phyloP scores from a whole-genome alignment of 495 filamentous ascomycete genomes.

The Penicillium argentinense region DNA sequence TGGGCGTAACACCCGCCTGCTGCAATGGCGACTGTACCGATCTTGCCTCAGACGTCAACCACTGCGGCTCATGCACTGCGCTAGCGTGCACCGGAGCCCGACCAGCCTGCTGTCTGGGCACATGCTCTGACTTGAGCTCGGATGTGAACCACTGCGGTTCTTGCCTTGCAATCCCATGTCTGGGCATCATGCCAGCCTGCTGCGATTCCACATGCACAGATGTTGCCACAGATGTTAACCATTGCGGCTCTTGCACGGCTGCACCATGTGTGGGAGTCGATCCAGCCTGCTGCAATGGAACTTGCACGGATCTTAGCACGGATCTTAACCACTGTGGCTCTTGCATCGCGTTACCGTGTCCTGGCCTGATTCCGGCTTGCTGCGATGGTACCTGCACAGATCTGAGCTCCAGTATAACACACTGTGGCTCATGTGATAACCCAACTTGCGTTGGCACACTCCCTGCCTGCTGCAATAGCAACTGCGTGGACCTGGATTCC shows the following conservation, averaged over 20 bases:
- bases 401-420: conserved; percentile 2
- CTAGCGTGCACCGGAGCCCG: not conserved
- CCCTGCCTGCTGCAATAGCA: conserved; percentile 15
- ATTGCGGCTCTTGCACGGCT: conserved; percentile 9
- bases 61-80: conserved; percentile 8
- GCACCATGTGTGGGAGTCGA: conserved; percentile 2
- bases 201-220: conserved; percentile 11
- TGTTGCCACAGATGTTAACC: conserved; percentile 1
- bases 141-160: conserved; percentile 12
- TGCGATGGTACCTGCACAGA: conserved; percentile 15
- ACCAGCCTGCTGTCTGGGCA: conserved; percentile 10
- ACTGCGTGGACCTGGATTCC: conserved; percentile 10
- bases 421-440: conserved; percentile 16
- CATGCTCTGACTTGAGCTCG: conserved; percentile 6
- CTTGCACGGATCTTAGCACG: conserved; percentile 13
- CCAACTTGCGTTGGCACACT: conserved; percentile 7
- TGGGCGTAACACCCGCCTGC: conserved; percentile 13
- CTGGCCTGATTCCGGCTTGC: conserved; percentile 11
- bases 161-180: conserved; percentile 8
- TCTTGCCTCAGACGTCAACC: not conserved
- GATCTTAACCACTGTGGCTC: conserved; percentile 13
- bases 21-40: conserved; percentile 11
- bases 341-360: conserved; percentile 11
- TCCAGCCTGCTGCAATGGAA: conserved; percentile 11
- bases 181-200: conserved; percentile 9